These are phyloP conservation scores for Termitomyces bulborhizus DNA, from an alignment of 768 basidiomycete genomes.

Conservation along the genomic window DNA sequence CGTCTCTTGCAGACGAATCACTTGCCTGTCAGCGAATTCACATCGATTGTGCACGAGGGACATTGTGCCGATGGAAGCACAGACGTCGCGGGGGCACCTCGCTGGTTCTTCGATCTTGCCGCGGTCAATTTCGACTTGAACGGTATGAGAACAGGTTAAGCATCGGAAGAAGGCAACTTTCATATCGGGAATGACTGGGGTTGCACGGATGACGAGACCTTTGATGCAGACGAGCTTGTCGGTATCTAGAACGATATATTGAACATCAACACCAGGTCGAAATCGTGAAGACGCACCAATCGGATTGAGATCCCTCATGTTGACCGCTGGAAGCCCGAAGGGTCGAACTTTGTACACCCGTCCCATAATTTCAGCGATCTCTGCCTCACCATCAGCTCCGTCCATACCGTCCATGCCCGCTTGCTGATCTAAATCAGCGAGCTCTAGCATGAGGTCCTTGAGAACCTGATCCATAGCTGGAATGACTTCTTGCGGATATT, in stretches of 20 bases:
- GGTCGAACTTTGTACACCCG: conserved; percentile 92
- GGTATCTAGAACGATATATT: conserved; percentile 56
- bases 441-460: conserved; percentile 87
- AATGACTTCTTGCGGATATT: conserved; percentile 96
- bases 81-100: conserved; percentile 90
- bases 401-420: conserved; percentile 69
- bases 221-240: conserved; percentile 97
- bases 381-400: conserved; percentile 71
- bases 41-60: conserved; percentile 95
- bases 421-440: conserved; percentile 76
- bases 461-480: conserved; percentile 96
- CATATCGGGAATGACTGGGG: conserved; percentile 99
- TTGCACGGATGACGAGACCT: conserved; percentile 94
- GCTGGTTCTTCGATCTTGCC: conserved; percentile 94
- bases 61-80: conserved; percentile 84
- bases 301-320: conserved; percentile 96
- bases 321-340: conserved; percentile 74
- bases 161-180: conserved; percentile 98
- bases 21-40: conserved; percentile 94
- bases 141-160: conserved; percentile 92
- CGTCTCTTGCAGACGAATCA: conserved; percentile 93
- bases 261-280: background rate
- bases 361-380: conserved; percentile 82
- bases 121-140: conserved; percentile 95
- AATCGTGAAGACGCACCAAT: conserved; percentile 48